Evolutionary conservation across 2,329 filamentous ascomycete genomes (phyloP).

Genomic region (Raffaelea deltoideospora): DNA sequence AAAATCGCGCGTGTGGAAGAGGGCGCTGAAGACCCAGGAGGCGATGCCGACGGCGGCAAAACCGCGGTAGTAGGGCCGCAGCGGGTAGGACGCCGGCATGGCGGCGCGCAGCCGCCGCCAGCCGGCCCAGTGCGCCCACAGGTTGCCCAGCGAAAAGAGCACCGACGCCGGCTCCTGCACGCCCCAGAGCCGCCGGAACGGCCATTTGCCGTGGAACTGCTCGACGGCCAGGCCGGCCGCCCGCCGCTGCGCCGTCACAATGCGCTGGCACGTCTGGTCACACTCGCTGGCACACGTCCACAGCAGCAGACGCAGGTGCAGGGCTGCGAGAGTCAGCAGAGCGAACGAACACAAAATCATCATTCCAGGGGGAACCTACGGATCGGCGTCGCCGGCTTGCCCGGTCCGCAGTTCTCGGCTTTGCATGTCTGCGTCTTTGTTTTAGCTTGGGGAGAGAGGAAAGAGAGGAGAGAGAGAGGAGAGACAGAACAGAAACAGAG

Average conservation of each 20-base stretch:
- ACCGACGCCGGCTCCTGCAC: conserved; percentile 93
- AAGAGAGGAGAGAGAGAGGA: not conserved
- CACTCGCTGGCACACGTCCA: conserved; percentile 92
- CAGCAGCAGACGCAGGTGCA: conserved; percentile 72
- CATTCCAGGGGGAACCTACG: conserved; percentile 49
- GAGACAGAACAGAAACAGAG: too few relatives aligned
- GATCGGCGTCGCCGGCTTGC: conserved; percentile 43
- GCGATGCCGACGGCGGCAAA: conserved; percentile 71
- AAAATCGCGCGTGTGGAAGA: conserved; percentile 90
- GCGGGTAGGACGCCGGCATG: conserved; percentile 58
- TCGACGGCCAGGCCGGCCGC: conserved; percentile 52
- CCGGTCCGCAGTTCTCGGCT: conserved; percentile 60
- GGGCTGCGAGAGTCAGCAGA: conserved; percentile 34
- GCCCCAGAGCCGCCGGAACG: conserved; percentile 77
- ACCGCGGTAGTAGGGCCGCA: conserved; percentile 65
- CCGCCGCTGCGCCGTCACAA: conserved; percentile 62
- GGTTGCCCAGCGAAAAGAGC: conserved; percentile 84
- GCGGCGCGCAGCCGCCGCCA: conserved; percentile 52
- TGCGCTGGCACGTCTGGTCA: conserved; percentile 95
- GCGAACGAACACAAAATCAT: conserved; percentile 6
- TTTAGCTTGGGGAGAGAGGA: not conserved
- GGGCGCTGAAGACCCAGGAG: conserved; percentile 75
- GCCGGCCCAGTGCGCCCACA: conserved; percentile 69
- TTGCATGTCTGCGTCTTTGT: conserved; percentile 52
- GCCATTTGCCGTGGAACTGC: conserved; percentile 99